phyloP scores from a whole-genome alignment of 2,329 filamentous ascomycete species.

The Fusarium protoensiforme region DNA sequence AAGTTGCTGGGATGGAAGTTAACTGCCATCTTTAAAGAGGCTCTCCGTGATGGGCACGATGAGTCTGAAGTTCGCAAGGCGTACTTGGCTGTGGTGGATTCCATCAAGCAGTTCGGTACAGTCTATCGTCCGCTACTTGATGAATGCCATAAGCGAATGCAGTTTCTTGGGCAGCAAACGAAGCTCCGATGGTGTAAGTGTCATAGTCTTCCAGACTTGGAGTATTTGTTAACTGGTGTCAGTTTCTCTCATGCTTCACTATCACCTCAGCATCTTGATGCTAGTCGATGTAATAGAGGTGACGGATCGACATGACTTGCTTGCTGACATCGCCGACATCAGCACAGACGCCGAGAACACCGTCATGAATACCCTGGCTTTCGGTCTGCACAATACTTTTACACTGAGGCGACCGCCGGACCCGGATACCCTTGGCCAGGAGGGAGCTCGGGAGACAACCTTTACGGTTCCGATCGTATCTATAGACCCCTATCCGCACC shows the following conservation, averaged over 20 bases:
- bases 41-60: constrained; percentile 46
- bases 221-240: background rate
- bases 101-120: constrained; percentile 42
- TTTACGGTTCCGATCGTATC: constrained; percentile 45
- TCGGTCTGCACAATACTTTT: constrained; percentile 45
- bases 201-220: fast-evolving
- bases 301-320: constrained; percentile 41
- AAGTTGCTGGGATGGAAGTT: constrained; percentile 48
- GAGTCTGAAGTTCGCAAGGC: constrained; percentile 44
- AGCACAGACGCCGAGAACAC: constrained; percentile 44
- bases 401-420: constrained; percentile 19
- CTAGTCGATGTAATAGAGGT: constrained; percentile 45
- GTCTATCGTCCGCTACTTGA: constrained; percentile 44
- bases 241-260: constrained; percentile 49
- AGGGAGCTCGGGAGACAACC: background rate
- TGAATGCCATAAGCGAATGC: constrained; percentile 46
- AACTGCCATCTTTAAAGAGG: constrained; percentile 47
- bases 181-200: constrained; percentile 48
- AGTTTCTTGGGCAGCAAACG: constrained; percentile 45
- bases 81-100: constrained; percentile 38
- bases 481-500: constrained; percentile 48
- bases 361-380: constrained; percentile 46
- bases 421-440: background rate
- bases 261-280: constrained; percentile 48
- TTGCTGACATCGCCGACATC: constrained; percentile 38